phyloP scores from a whole-genome alignment of 139 green algal species.

The Chlorella sp. region DNA sequence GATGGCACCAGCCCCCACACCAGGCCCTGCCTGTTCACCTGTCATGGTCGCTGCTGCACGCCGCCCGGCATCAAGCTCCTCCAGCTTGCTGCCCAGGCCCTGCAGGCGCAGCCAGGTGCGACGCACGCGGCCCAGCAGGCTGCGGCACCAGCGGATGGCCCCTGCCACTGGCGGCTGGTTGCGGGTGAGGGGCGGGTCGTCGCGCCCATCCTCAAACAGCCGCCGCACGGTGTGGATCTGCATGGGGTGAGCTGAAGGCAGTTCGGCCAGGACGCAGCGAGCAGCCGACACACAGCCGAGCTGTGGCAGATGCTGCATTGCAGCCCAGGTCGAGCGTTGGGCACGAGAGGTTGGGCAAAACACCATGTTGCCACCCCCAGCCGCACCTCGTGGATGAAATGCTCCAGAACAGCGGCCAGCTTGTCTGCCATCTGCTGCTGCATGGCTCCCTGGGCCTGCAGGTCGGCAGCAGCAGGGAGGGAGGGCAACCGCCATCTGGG shows the following conservation, averaged over 20 bases:
- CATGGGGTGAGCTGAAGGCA: background rate
- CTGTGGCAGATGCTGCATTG: too few species aligned
- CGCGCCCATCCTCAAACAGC: constrained; percentile 44
- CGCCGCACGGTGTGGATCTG: constrained; percentile 13
- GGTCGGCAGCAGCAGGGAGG: background rate
- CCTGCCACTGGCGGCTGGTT: constrained; percentile 90
- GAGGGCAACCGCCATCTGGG: background rate
- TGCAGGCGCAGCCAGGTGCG: constrained; percentile 85
- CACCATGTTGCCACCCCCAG: background rate
- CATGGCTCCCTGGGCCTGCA: constrained; percentile 78
- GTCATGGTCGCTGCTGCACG: constrained; percentile 5
- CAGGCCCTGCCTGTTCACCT: background rate
- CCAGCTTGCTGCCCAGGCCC: constrained; percentile 62
- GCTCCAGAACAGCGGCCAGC: constrained; percentile 89
- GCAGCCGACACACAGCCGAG: too few species aligned
- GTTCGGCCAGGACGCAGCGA: too few species aligned
- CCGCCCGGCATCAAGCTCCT: constrained; percentile 33
- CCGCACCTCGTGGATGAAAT: constrained; percentile 83
- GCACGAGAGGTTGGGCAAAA: too few species aligned
- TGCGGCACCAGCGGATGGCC: constrained; percentile 87
- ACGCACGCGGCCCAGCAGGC: constrained; percentile 83
- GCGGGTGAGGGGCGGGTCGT: constrained; percentile 74
- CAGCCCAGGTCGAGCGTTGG: too few species aligned
- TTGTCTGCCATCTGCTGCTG: constrained; percentile 94
- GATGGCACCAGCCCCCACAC: background rate